Base-by-base conservation (phyloP, 2,329 filamentous ascomycete genomes). In the Endocalyx cinctus region DNA sequence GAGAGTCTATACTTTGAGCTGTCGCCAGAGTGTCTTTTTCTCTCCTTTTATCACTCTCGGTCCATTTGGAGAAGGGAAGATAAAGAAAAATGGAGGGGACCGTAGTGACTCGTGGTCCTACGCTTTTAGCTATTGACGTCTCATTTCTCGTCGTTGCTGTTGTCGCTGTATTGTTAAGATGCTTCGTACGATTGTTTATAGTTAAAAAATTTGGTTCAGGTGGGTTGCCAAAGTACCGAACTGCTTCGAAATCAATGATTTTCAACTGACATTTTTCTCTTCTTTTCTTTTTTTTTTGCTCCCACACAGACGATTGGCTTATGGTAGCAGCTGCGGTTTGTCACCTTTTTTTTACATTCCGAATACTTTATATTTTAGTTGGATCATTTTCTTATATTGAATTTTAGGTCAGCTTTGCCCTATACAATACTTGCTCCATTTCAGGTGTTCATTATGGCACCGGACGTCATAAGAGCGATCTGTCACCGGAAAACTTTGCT, bases 391-490 rank as follows among this genome's bases (percentile, higher is more conserved):
- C 8, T n/a, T 23, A 23, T 23, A 8, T 23, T n/a, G 8, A 23
- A 23, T 8, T 23, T 8, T 23, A n/a, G 59, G 39, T 43, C 6
- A 55, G 49, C n/a, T 67, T 66, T 37, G 35, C 53, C n/a, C 37
- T 57, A 5, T 67, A 59, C 41, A 47, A 51, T 28, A 43, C 45
- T n/a, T 57, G 46, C 25, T 54, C 60, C 1, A 48, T 61, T 3
- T 23, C 50, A 1, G 64, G 65, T 14, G 48, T 67, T 16, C 38
- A 54, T 10, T 53, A 64, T 41, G 65, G 65, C 13, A 69, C 64
- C 0, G 64, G 65, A 4, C 52, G 57, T 4, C 62, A 66, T 39
- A 47, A 46, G 15, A 23, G 13, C 3, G 58, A 66, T 16, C 46
- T 67, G 6, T 29, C 39, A 3, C 7, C 31, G 1, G 33, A 43